Base-by-base conservation (phyloP, 805 yeast species). In the Candida tallmaniae region DNA sequence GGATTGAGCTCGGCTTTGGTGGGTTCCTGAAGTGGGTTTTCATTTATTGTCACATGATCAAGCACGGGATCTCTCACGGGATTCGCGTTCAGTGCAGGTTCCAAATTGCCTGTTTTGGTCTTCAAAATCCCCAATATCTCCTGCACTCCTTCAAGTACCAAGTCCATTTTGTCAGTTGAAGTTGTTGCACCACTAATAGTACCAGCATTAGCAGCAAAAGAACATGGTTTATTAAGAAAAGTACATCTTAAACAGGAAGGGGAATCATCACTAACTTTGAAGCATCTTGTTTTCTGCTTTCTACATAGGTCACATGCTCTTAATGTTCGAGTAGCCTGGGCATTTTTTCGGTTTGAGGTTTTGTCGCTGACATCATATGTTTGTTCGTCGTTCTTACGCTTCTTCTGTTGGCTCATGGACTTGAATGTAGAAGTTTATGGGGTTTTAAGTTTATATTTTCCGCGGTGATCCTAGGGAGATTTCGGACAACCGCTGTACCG, bases 271-370 rank as follows among this genome's bases (percentile, higher is more conserved):
- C 73, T 63, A 9, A 76, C 65, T 32, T 79, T 71, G 48, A 78
- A 71, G 44, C 88, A 81, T 38, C 83, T 57, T 1, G 86, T 73
- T 58, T 77, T 77, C 40, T 72, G 76, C 32, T 62, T 66, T 28
- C 82, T 62, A 47, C 83, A 77, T 6, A 62, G 48, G 5, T 67
- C 68, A 51, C 83, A 77, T 0, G 83, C 83, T 31, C 59, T 62
- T 1, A 70, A 45, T 0, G 80, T 74, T 27, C 83, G 44, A 6
- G 61, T 50, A 1, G 61, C 62, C 29, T 53, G 61, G 2, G 53
- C 58, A 27, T 44, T 36, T 26, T 39, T 42, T 32, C 59, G 14
- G 14, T 39, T 40, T n/a, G n/a, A n/a, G n/a, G n/a, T n/a, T n/a
- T n/a, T n/a, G n/a, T n/a, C n/a, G n/a, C n/a, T n/a, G n/a, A n/a